Base-by-base conservation (phyloP, 164 flowering plant species). In the Akebia trifoliata region DNA sequence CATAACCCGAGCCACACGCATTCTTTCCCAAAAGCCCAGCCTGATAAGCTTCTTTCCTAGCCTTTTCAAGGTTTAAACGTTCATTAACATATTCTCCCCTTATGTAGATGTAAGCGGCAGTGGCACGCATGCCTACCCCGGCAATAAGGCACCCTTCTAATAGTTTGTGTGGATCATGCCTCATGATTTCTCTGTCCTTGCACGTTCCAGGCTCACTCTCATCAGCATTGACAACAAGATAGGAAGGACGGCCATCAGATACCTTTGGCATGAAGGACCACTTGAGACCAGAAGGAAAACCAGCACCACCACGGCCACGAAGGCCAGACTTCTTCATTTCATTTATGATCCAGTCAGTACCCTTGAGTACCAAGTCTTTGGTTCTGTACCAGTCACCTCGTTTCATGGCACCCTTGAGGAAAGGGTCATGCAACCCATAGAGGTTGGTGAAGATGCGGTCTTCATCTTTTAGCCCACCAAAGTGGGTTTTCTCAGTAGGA, bases 131-230 rank as follows among this genome's bases (percentile, higher is more conserved):
- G 39, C 94, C 98, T 6, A 89, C 95, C 5, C 97, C 98, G 54
- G 98, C 98, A 74, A 93, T 89, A 54, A 93, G 57, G 65, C 95
- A 89, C 15, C 98, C 98, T 64, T 93, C 95, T 43, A 93, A 71
- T 21, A 93, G 69, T 54, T 93, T 89, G 76, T 93, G 98, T 45
- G 97, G 98, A 59, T 89, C 95, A 72, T 93, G 98, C 34, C 97
- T 80, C 95, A 93, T 85, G 42, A 93, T 89, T 70, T 89, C 97
- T 51, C 95, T 79, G 72, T 93, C 98, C 59, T 93, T 93, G 45
- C 97, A 93, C 1, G 98, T 89, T 35, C 98, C 97, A 35, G 97
- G 98, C 66, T 92, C 98, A 85, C 97, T 93, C 74, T 93, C 98
- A 76, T 93, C 98, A 55, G 98, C 98, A 76, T 93, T 93, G 20